Base-by-base conservation (phyloP, 139 green algal genomes). In the Tetratostichococcus sp. region DNA sequence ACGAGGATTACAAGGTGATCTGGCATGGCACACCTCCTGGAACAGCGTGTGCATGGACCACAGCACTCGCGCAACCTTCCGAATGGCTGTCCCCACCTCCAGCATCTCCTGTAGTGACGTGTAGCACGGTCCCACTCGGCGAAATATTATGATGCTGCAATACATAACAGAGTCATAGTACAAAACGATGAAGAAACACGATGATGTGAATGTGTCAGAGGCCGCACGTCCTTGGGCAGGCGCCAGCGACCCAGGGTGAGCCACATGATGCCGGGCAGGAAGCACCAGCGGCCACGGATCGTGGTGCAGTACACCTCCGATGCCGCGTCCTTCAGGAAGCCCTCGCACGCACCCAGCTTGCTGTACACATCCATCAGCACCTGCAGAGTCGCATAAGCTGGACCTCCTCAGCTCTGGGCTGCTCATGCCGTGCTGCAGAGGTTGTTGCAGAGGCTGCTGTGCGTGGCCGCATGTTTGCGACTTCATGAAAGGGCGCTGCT, bases 291-390 rank as follows among this genome's bases (percentile, higher is more conserved):
- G 34, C 74, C 70, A 23, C 72, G 72, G 34, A 79, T 70, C 1
- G 71, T 73, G 17, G 33, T 50, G 32, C 74, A 35, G 69, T 79
- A 79, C 32, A 72, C 67, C 67, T 69, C 30, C 42, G 32, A 70
- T 8, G 39, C 23, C 77, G 77, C 77, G 30, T 57, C 75, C 11
- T 62, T 35, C 16, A 82, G 67, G 30, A 73, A 78, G 33, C 77
- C 77, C 22, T 82, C 67, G 57, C 57, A 72, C 59, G 75, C 67
- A 8, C 59, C 43, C 35, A 82, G 67, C 30, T 74, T 75, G 72
- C 62, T 67, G 68, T 82, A 82, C 5, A 77, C 70, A 4, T 78
- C 72, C 77, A 82, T 82, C 21, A 82, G 67, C 35, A 75, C 66
- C 59, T 77, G 77, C 32, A 22, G 4, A 5, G 3, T 35, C 2